Evolutionary conservation across 2,329 filamentous ascomycete genomes (phyloP), one percentile per base, ranked within the genome.

Genomic region (Nectriaceae sp.): DNA sequence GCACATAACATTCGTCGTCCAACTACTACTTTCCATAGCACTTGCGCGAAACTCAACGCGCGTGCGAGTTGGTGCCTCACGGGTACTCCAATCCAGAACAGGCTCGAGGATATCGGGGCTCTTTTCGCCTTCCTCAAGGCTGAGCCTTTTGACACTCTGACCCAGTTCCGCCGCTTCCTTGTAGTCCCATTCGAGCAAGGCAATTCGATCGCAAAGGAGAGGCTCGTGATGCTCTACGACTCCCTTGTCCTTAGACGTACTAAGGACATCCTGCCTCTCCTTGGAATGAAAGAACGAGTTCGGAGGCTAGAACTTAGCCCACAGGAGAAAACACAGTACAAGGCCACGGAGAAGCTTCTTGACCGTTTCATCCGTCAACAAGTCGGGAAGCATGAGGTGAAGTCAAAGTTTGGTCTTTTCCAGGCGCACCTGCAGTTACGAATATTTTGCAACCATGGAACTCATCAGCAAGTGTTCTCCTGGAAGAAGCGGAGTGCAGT

Each of bases 11-110:
- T 82, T 20, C 74, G 78, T n/a, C 73, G 73, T 2, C 68, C 68
- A 16, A 63, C 71, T 4, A 80, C 76, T 1, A 67, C 65, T 0
- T 68, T 77, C 10, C 69, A 76, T 49, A 67, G 66, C 1, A 69
- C 75, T 1, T 74, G 75, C 3, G 55, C 61, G 19, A 64, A 69
- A 0, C 63, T 83, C 0, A 47, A 58, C 2, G 72, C 78, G 0
- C 63, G 66, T 2, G 73, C 69, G 0, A 68, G 79, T 8, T 83
- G 79, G 78, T 80, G 76, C 51, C 65, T 80, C 1, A 76, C 75
- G 0, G 78, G 77, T 1, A 81, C 78, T 0, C 79, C 78, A 0
- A 75, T 82, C 20, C 79, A 82, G 47, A 82, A 82, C 52, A 65
- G 65, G 2, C 65, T 82, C 0, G 73, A 75, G 5, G 79, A 83